phyloP scores from a whole-genome alignment of 805 yeast species.

The Lipomyces oligophaga region DNA sequence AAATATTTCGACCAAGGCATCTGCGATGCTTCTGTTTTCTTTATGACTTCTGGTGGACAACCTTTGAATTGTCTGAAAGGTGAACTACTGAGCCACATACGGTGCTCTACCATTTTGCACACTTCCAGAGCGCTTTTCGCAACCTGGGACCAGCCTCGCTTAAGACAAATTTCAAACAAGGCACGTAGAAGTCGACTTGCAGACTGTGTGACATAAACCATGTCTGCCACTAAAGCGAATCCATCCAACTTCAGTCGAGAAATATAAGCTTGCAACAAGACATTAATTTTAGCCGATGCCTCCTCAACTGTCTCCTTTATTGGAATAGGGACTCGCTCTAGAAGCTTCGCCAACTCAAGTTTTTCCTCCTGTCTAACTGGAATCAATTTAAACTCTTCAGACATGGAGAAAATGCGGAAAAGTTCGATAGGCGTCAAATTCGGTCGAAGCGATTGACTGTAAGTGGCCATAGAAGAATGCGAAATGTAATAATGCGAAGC shows the following conservation, averaged over 20 bases:
- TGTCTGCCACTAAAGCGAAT: slow-evolving; percentile 86
- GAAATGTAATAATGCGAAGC: slow-evolving; percentile 84
- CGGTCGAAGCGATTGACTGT: slow-evolving; percentile 59
- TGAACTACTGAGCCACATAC: slow-evolving; percentile 81
- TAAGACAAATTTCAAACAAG: slow-evolving; percentile 68
- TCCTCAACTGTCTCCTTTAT: slow-evolving; percentile 67
- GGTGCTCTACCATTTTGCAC: slow-evolving; percentile 72
- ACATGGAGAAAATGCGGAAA: slow-evolving; percentile 67
- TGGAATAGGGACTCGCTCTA: slow-evolving; percentile 81
- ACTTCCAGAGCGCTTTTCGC: slow-evolving; percentile 57
- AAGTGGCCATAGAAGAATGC: slow-evolving; percentile 66
- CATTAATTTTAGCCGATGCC: slow-evolving; percentile 71
- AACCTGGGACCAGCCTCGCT: slow-evolving; percentile 66
- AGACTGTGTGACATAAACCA: slow-evolving; percentile 88
- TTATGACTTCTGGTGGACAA: slow-evolving; percentile 69
- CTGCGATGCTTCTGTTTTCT: slow-evolving; percentile 71
- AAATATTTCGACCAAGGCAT: slow-evolving; percentile 81
- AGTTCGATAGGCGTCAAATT: slow-evolving; percentile 68
- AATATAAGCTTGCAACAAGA: slow-evolving; percentile 81
- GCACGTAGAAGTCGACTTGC: slow-evolving; percentile 89
- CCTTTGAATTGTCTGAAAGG: slow-evolving; percentile 78
- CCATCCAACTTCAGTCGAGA: slow-evolving; percentile 75
- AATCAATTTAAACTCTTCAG: slow-evolving; percentile 80
- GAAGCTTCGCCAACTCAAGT: slow-evolving; percentile 61
- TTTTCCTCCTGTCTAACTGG: slow-evolving; percentile 86